Evolutionary conservation across 1,139 yeast species (phyloP), one percentile per base, ranked within the genome.

Genomic region (Sugiyamaella xylanicola): DNA sequence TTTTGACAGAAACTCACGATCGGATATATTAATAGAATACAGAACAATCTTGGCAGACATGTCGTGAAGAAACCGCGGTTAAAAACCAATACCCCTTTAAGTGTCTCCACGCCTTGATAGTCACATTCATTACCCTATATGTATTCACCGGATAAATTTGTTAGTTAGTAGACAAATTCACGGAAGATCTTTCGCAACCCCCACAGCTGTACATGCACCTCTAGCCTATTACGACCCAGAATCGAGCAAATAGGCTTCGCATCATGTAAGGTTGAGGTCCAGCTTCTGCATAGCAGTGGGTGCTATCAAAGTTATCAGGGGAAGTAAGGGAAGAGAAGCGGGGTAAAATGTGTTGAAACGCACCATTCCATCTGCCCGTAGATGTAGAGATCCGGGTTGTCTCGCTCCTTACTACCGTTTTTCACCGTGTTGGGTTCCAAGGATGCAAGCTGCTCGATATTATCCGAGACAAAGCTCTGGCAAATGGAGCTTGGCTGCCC

Each of bases 131-230:
- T 32, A 32, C 37, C 13, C 15, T 32, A 11, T 32, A 43, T 27
- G 21, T 43, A 16, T n/a, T 4, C 7, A 4, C 22, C 48, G 48
- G 48, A 45, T 45, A 45, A 45, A 45, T 45, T 29, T 32, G 19
- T 35, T 11, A 45, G 48, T 16, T 37, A 22, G 35, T 17, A 43
- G 47, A 43, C 16, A 32, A 13, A 19, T 5, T 4, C 48, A 45
- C 48, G 48, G 48, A 45, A 45, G 39, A 45, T 45, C 48, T 32
- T 13, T 17, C 13, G 48, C 40, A 8, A 19, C 40, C 48, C 48
- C 48, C 48, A 42, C 46, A 7, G 36, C 35, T 20, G 4, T 9
- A 27, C 36, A 20, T 41, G 17, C 44, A 20, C n/a, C 19, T 41
- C 4, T 27, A 13, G 37, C 9, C 19, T 16, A 42, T 42, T 13